phyloP scores from a whole-genome alignment of 2,329 filamentous ascomycete genomes.

The Colletotrichum tamarilloi region DNA sequence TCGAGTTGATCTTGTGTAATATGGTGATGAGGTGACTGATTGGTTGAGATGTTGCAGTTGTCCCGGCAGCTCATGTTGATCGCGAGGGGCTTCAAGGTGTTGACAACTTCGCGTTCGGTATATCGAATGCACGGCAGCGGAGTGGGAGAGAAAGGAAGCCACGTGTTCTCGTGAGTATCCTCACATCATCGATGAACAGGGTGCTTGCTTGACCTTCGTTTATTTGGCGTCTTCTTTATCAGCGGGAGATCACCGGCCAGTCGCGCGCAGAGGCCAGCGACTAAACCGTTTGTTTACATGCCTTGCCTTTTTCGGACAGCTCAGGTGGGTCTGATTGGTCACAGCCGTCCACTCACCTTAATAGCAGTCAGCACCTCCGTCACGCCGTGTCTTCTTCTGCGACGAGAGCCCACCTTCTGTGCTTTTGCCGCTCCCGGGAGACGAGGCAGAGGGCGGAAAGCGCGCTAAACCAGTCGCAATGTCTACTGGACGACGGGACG shows the following conservation, averaged over 20 bases:
- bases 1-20: background rate
- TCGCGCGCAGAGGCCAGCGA: conserved; percentile 19
- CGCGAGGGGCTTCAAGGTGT: background rate
- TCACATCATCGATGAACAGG: conserved; percentile 11
- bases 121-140: too few relatives aligned
- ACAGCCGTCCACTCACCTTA: conserved; percentile 2
- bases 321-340: background rate
- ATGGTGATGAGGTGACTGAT: background rate
- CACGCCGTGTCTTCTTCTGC: too few relatives aligned
- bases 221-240: background rate
- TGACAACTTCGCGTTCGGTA: background rate
- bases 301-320: conserved; percentile 27
- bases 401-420: background rate
- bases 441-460: background rate
- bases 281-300: conserved; percentile 34
- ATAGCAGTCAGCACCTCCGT: too few relatives aligned
- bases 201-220: background rate
- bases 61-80: conserved; percentile 13
- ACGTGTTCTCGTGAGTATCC: background rate
- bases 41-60: conserved; percentile 3
- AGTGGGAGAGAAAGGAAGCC: background rate
- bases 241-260: conserved; percentile 19
- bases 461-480: conserved; percentile 25
- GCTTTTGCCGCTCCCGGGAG: conserved; percentile 9
- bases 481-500: background rate